phyloP scores from a whole-genome alignment of 2,329 filamentous ascomycete species.

The Monosporascus sp. region DNA sequence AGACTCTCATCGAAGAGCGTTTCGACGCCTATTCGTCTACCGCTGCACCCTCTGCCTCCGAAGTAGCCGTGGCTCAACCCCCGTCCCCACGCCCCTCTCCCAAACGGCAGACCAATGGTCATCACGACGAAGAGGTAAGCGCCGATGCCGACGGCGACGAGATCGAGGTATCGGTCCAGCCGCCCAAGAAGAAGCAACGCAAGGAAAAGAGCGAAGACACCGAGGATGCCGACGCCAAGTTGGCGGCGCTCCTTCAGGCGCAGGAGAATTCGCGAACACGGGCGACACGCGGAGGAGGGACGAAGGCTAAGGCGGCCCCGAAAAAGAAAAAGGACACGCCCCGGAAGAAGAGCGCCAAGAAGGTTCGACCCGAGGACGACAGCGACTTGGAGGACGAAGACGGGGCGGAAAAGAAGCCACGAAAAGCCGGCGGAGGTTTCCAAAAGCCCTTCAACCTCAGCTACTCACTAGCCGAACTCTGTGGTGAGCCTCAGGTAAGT shows the following conservation, averaged over 20 bases:
- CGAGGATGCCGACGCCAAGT: conserved; percentile 76
- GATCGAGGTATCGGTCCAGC: conserved; percentile 44
- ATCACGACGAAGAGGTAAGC: conserved; percentile 26
- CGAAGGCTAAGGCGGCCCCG: conserved; percentile 36
- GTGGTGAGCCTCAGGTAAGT: conserved; percentile 63
- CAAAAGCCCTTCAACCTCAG: conserved; percentile 81
- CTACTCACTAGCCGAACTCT: conserved; percentile 61
- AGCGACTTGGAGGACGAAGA: conserved; percentile 66
- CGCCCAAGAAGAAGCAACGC: conserved; percentile 60
- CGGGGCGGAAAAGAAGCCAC: conserved; percentile 56
- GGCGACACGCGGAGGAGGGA: conserved; percentile 71
- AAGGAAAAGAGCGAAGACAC: conserved; percentile 53
- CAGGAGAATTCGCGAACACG: conserved; percentile 78
- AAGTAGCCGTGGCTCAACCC: conserved; percentile 12
- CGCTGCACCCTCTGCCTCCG: conserved; percentile 24
- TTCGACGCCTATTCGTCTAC: conserved; percentile 64
- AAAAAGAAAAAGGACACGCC: conserved; percentile 62
- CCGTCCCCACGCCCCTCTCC: conserved; percentile 15
- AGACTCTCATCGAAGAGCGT: conserved; percentile 65
- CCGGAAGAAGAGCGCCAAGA: conserved; percentile 71
- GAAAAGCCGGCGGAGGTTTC: conserved; percentile 87
- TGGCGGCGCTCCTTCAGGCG: conserved; percentile 84
- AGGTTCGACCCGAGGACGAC: conserved; percentile 73
- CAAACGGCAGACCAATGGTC: conserved; percentile 19
- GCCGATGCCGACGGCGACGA: conserved; percentile 33